phyloP scores from a whole-genome alignment of 345 rosid genomes.

The Ceriops zippeliana region DNA sequence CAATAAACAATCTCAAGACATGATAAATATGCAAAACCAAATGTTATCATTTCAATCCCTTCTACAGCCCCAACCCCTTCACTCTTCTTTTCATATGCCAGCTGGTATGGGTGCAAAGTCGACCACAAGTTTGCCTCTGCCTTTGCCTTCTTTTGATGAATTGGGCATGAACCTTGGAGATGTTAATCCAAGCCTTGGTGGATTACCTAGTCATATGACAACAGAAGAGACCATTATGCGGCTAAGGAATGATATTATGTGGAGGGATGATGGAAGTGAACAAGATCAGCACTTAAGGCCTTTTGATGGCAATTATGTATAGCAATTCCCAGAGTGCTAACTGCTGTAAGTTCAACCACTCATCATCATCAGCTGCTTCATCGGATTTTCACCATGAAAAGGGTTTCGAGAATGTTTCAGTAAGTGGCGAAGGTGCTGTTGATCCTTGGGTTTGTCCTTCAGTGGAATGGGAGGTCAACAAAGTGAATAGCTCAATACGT shows the following conservation, averaged over 20 bases:
- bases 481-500: not conserved
- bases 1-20: constrained; percentile 25
- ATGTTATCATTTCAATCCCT: constrained; percentile 34
- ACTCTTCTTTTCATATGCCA: constrained; percentile 15
- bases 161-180: constrained; percentile 33
- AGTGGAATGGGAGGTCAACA: constrained; percentile 32
- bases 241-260: not conserved
- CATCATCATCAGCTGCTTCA: constrained; percentile 24
- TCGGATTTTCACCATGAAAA: constrained; percentile 56
- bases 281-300: constrained; percentile 25
- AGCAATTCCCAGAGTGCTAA: constrained; percentile 19
- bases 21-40: constrained; percentile 33
- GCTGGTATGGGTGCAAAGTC: constrained; percentile 26
- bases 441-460: constrained; percentile 78
- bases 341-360: constrained; percentile 41
- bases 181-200: constrained; percentile 24
- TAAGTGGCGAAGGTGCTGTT: constrained; percentile 47
- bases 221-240: not conserved
- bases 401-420: constrained; percentile 43
- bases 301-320: constrained; percentile 23
- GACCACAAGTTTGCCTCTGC: constrained; percentile 17
- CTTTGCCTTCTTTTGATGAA: constrained; percentile 31
- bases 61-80: constrained; percentile 24
- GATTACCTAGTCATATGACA: constrained; percentile 9
- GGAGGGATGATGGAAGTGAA: constrained; percentile 7